Percentiles rank a stretch among this genome's conserved stretches.
Conservation (phyloP, 169 alveolate species). For the Plasmodium adleri region DNA sequence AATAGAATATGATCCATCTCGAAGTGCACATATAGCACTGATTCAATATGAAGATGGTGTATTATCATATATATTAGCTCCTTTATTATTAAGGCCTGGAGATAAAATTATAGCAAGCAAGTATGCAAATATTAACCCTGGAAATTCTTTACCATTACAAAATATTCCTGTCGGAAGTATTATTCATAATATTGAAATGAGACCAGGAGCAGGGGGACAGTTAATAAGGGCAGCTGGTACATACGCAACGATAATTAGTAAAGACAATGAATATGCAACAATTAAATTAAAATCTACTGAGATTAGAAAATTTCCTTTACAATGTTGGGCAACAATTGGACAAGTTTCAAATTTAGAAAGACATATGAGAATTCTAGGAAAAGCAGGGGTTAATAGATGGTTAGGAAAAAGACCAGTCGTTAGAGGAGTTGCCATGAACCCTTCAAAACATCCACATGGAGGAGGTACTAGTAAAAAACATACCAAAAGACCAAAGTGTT, state of each 20-base stretch:
- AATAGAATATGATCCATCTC: slow-evolving; percentile 89
- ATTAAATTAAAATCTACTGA: slow-evolving; percentile 90
- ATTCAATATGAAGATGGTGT: slow-evolving; percentile 93
- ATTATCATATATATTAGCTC: slow-evolving; percentile 90
- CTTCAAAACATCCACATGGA: slow-evolving; percentile 91
- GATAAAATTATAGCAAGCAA: slow-evolving; percentile 89
- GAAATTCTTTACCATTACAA: slow-evolving; percentile 90
- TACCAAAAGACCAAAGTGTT: slow-evolving; percentile 87
- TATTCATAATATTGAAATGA: slow-evolving; percentile 90
- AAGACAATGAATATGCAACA: slow-evolving; percentile 89
- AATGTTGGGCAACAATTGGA: slow-evolving; percentile 93
- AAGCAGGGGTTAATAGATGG: slow-evolving; percentile 89
- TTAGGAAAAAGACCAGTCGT: slow-evolving; percentile 90
- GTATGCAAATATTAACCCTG: slow-evolving; percentile 90
- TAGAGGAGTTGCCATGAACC: slow-evolving; percentile 91
- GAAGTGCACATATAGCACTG: slow-evolving; percentile 90
- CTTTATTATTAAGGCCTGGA: slow-evolving; percentile 91
- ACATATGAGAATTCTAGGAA: slow-evolving; percentile 81
- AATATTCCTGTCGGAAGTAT: slow-evolving; percentile 89
- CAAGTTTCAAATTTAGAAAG: slow-evolving; percentile 88
- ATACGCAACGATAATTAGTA: slow-evolving; percentile 85
- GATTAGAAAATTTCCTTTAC: slow-evolving; percentile 89
- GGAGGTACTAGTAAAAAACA: slow-evolving; percentile 89
- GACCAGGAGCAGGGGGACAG: slow-evolving; percentile 93
- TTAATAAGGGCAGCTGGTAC: slow-evolving; percentile 91